phyloP scores from a whole-genome alignment of 1,284 basidiomycete genomes.

The Fomitiporia mediterranea region DNA sequence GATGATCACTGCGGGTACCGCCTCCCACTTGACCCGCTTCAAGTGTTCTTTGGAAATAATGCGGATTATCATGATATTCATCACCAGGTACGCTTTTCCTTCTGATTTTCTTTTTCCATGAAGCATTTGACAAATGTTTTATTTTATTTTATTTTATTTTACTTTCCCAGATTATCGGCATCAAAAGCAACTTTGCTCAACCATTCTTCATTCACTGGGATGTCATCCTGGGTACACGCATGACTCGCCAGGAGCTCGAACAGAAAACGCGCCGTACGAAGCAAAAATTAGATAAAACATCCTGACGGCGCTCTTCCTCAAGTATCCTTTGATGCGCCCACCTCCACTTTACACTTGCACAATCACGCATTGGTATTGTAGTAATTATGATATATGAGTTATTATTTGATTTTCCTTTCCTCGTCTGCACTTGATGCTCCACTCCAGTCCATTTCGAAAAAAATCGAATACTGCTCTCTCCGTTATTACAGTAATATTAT shows the following conservation, averaged over 20 bases:
- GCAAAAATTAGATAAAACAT: constrained; percentile 10
- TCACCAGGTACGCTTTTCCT: constrained; percentile 64
- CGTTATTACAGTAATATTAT: neutral
- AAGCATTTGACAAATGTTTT: too few relatives aligned
- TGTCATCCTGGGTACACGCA: constrained; percentile 71
- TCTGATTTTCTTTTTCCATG: neutral
- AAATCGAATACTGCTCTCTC: too few relatives aligned
- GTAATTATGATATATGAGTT: too few relatives aligned
- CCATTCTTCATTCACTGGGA: constrained; percentile 94
- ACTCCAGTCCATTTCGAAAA: too few relatives aligned
- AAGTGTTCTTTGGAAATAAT: constrained; percentile 87
- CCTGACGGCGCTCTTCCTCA: too few relatives aligned
- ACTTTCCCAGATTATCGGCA: constrained; percentile 75
- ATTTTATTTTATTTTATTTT: too few relatives aligned
- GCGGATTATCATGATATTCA: constrained; percentile 99
- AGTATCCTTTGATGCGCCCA: too few relatives aligned
- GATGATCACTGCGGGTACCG: constrained; percentile 96
- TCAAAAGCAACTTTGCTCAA: constrained; percentile 95
- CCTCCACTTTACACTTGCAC: too few relatives aligned
- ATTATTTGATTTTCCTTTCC: too few relatives aligned
- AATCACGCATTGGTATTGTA: too few relatives aligned
- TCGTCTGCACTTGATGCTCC: too few relatives aligned
- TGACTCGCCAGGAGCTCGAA: constrained; percentile 70
- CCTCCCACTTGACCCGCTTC: constrained; percentile 86
- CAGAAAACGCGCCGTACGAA: constrained; percentile 29